Base-by-base conservation (phyloP, 768 basidiomycete species). In the Lactarius akahatsu region DNA sequence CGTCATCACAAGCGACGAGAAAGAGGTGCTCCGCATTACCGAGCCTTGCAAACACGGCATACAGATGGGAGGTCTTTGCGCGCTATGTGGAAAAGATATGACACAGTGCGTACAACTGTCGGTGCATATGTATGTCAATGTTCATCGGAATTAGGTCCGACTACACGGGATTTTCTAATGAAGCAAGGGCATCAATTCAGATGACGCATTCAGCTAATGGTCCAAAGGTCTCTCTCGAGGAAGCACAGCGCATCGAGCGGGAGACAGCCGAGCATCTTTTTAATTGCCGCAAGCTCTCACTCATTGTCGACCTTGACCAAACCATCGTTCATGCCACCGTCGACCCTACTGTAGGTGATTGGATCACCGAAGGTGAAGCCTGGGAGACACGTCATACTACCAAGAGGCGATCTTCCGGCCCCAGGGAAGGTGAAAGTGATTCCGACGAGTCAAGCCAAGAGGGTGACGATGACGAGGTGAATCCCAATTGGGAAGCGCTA, bases 321-420 rank as follows among this genome's bases (percentile, higher is more conserved):
- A 99, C 97, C 15, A 95, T 98, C 75, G 93, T 99, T 4, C 97
- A 99, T 73, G 96, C 97, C 9, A 98, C 96, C 0, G 96, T 98
- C 30, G 97, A 99, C 77, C 96, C 97, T 5, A 98, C 97, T 0
- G 94, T 98, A 1, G 96, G 94, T 38, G 96, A 98, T 75, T 98
- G 97, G 97, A 92, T 97, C 72, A 75, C 83, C 2, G 93, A 94
- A 70, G 92, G 92, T 26, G 86, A 89, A 73, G 84, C 84, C 54
- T 94, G 90, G 90, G 90, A 94, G 72, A 81, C 82, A 54, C 80
- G 82, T 58, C 85, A 86, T 64, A 74, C 79, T 5, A 79, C 36
- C 34, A 69, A 61, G 43, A 47, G 32, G n/a, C 50, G 77, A 72
- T 73, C 79, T 13, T 69, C 78, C 8, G 72, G 73, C 30, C 74